phyloP scores from a whole-genome alignment of 2,329 filamentous ascomycete genomes.

The Fusarium foetens region DNA sequence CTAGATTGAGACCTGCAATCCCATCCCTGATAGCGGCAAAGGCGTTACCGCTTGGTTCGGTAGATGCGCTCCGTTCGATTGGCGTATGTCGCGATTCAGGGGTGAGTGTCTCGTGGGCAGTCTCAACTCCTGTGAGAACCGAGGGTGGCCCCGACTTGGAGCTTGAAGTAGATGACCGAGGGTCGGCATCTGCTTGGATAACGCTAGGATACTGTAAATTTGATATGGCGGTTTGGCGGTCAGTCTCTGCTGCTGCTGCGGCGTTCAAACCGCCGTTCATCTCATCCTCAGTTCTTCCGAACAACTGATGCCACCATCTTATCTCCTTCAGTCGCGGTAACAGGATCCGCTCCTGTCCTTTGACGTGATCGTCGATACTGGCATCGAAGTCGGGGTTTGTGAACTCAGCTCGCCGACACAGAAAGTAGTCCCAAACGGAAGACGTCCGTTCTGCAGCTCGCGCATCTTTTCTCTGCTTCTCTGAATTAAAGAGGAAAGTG shows the following conservation, averaged over 20 bases:
- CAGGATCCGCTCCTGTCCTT: slow-evolving; percentile 83
- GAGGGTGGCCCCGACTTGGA: slow-evolving; percentile 58
- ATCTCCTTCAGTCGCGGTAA: slow-evolving; percentile 81
- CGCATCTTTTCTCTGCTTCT: slow-evolving; percentile 83
- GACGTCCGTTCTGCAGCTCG: slow-evolving; percentile 76
- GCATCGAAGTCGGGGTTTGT: slow-evolving; percentile 81
- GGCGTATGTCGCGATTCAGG: slow-evolving; percentile 51
- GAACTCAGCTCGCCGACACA: slow-evolving; percentile 83
- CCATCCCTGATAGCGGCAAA: slow-evolving; percentile 61
- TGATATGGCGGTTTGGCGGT: slow-evolving; percentile 51
- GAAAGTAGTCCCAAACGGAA: slow-evolving; percentile 96
- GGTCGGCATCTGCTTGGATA: slow-evolving; percentile 41
- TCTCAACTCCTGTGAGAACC: slow-evolving; percentile 69
- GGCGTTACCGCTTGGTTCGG: slow-evolving; percentile 54
- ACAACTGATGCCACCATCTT: slow-evolving; percentile 94
- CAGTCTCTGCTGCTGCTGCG: slow-evolving; percentile 61
- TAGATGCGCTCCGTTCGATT: slow-evolving; percentile 57
- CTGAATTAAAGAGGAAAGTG: slow-evolving; percentile 94
- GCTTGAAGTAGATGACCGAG: slow-evolving; percentile 46
- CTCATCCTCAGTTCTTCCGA: slow-evolving; percentile 86
- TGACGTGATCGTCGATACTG: slow-evolving; percentile 79
- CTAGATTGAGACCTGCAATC: slow-evolving; percentile 59
- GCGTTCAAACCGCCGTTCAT: slow-evolving; percentile 81
- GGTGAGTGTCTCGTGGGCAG: slow-evolving; percentile 63
- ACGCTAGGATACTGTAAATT: slow-evolving; percentile 47